Base-by-base conservation (phyloP, 139 green algal species). In the Chlamydomonas incerta region DNA sequence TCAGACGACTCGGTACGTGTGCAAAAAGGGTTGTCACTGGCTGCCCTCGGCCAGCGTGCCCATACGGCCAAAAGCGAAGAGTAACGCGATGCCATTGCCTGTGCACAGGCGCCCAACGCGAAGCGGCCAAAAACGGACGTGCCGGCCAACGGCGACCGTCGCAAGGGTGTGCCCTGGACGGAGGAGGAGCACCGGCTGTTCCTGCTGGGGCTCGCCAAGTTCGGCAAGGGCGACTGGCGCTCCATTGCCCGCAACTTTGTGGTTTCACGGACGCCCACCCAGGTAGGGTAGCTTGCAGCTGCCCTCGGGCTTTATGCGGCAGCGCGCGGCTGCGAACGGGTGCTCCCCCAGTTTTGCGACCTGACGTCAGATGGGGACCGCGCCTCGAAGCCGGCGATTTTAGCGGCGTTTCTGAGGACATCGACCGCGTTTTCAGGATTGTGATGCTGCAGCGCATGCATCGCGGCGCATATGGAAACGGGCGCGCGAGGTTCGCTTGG, bases 121-220 rank as follows among this genome's bases (percentile, higher is more conserved):
- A 84, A 81, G 47, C 83, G 83, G 69, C 34, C 67, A 18, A 90
- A 93, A 46, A 85, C 91, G 0, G 82, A 82, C 35, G 55, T 80
- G 17, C 83, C 75, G 8, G 75, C 68, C 13, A 76, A 76, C n/a
- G 63, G 79, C 33, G 87, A 90, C 71, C 87, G 94, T 29, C 92
- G 95, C 23, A 99, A 99, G 87, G 96, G 96, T 65, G 96, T 99
- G 47, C 95, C 96, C 0, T 99, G 96, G 96, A 98, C 96, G 6
- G 96, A 99, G 77, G 96, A 99, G 82, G 96, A 99, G 90, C 96
- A 99, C 90, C 89, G 94, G 20, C 90, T 98, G 3, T 99, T 99
- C 88, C 86, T 99, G 66, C 90, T 98, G 85, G 96, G 96, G 0
- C 88, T 99, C 52, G 90, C 92, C 26, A 98, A 98, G 91, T 99